Base-by-base conservation (phyloP, 352 stramenopile genomes). In the Pythium grandisporangium region DNA sequence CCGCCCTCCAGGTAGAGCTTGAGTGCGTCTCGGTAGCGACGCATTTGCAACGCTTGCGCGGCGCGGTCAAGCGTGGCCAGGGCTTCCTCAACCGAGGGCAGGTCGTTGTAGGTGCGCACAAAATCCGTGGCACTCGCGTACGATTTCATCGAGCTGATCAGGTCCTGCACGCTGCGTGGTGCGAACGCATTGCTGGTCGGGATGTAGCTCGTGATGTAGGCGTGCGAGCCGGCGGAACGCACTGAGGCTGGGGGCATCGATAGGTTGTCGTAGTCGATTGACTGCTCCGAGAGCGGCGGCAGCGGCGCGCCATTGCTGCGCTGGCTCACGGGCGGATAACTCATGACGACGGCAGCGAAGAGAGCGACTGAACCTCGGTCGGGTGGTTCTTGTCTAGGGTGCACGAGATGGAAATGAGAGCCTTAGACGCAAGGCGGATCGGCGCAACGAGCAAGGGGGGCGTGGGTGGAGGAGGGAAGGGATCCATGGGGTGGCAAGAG, bases 1-100 rank as follows among this genome's bases (percentile, higher is more conserved):
- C 77, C 80, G 11, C 77, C 77, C 45, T 93, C 80, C 12, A 93
- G 50, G 44, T 89, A 93, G 2, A 91, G 57, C 51, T 83, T 83
- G 5, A 93, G 55, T 1, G 80, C 80, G 45, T 91, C 77, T 1
- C 75, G 75, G 50, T 88, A 91, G 1, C 80, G 73, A 3, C 70
- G 42, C n/a, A 67, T 59, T 6, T 62, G 55, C 17, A 91, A 62
- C 24, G 75, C 70, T 1, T 63, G 42, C 2, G 72, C 74, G 0
- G 80, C 80, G 8, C 80, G 80, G 19, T 93, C 80, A 6, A 93
- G 62, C 24, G 68, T 83, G 7, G 62, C 50, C 2, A 91, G 64
- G 14, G 80, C 80, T 48, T 93, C 77, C 50, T 93, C 80, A 16
- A 93, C 74, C 0, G 74, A 78, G 23, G 74, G 77, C 10, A 84